Evolutionary conservation across 768 basidiomycete genomes (phyloP), one percentile per base, ranked within the genome.

Genomic region (Phaeotremella skinneri): DNA sequence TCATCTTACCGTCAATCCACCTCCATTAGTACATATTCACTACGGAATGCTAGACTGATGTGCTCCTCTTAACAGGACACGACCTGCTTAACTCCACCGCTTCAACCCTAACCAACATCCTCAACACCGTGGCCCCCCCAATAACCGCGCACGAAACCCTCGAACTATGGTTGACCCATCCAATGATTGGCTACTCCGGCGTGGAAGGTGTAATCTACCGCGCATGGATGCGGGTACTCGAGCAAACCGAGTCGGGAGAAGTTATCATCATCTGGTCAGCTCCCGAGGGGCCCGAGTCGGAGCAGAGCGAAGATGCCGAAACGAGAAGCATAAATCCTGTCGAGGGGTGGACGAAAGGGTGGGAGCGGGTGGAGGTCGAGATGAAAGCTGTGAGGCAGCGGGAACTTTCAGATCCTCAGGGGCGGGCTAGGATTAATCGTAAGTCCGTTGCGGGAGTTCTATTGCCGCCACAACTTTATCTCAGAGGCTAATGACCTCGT

Each of bases 141-240:
- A 98, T 98, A 68, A 90, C 93, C 25, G 93, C 94, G 76, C 94
- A 98, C 74, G 96, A 99, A 78, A 91, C 97, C 16, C 92, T 99
- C 63, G 86, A 96, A 74, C 86, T 99, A 6, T 91, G 90, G 88
- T 79, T 99, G 37, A 88, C 87, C 70, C 93, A 98, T 78, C 92
- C 96, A 66, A 93, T 99, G 93, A 82, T 83, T 63, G 96, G 96
- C 17, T 97, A 94, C 73, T 91, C 93, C 57, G 96, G 96, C 5
- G 83, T 98, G 42, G 94, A 98, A 78, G 83, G 87, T 11, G 82
- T 99, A n/a, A 89, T 92, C 25, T 98, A 96, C 79, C 85, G 87
- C 23, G 87, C 90, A 14, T 73, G 72, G 72, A 61, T 55, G 30
- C 42, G 63, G 20, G 65, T 73, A n/a, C 56, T 73, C 4, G 83